These are phyloP conservation scores for Sugiyamaella mastotermitis DNA, from an alignment of 805 yeast species.

Conservation along the genomic window DNA sequence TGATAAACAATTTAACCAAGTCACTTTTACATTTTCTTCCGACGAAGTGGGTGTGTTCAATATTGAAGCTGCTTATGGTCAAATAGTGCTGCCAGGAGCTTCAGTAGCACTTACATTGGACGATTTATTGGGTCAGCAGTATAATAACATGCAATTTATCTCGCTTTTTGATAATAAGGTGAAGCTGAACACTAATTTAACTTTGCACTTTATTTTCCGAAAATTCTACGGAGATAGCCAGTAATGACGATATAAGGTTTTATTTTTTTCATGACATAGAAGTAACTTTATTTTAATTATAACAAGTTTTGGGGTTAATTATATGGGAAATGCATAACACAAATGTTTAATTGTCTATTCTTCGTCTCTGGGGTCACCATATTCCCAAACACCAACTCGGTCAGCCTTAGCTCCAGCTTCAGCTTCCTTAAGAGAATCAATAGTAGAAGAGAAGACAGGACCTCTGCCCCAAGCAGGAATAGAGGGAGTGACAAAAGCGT, in stretches of 20 bases:
- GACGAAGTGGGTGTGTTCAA: slow-evolving; percentile 66
- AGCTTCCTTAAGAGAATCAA: slow-evolving; percentile 35
- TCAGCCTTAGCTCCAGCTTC: slow-evolving; percentile 45
- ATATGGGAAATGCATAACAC: neutral
- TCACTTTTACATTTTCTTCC: slow-evolving; percentile 70
- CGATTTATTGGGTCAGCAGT: slow-evolving; percentile 65
- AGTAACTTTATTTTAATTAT: neutral
- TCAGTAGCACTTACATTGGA: slow-evolving; percentile 57
- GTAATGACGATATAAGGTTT: neutral
- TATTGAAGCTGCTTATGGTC: slow-evolving; percentile 68
- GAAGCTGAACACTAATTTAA: slow-evolving; percentile 58
- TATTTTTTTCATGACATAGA: neutral
- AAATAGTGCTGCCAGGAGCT: slow-evolving; percentile 48
- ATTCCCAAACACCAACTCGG: slow-evolving; percentile 67
- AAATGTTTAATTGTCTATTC: slow-evolving; percentile 29
- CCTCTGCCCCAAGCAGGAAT: slow-evolving; percentile 32
- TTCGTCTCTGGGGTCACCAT: slow-evolving; percentile 63
- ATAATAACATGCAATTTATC: slow-evolving; percentile 52
- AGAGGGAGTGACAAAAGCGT: slow-evolving; percentile 42
- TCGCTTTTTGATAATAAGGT: slow-evolving; percentile 63
- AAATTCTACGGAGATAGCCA: slow-evolving; percentile 58
- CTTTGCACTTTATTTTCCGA: slow-evolving; percentile 63
- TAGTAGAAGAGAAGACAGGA: slow-evolving; percentile 30
- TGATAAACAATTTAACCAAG: slow-evolving; percentile 50
- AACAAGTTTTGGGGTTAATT: neutral